These are phyloP conservation scores for Chalara sp. DNA, from an alignment of 2,329 filamentous ascomycete genomes.

Conservation along the genomic window DNA sequence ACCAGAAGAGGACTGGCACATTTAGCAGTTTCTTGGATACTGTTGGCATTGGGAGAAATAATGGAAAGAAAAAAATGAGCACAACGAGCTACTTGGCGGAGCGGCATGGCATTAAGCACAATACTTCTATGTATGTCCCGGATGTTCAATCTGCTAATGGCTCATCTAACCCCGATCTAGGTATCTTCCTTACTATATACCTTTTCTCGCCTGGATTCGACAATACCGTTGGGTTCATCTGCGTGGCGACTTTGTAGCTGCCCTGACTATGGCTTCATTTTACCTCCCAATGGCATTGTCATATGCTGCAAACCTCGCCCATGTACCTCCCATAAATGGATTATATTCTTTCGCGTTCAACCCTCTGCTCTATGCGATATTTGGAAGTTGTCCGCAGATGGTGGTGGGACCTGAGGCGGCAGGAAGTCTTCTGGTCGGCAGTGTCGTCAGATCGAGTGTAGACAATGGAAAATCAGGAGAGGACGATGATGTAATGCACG, in stretches of 20 bases:
- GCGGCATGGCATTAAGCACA: constrained; percentile 67
- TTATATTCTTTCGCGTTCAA: constrained; percentile 93
- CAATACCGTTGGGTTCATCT: constrained; percentile 81
- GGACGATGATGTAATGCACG: constrained; percentile 61
- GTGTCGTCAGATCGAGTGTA: constrained; percentile 73
- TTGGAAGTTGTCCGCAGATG: constrained; percentile 90
- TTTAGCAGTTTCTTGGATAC: constrained; percentile 18
- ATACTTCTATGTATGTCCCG: constrained; percentile 59
- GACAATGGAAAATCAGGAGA: constrained; percentile 58
- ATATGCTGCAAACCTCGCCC: constrained; percentile 83
- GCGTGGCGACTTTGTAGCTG: constrained; percentile 79
- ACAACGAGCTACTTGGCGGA: constrained; percentile 67
- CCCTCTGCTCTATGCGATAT: constrained; percentile 80
- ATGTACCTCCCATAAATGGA: constrained; percentile 88
- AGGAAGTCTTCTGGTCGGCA: constrained; percentile 83
- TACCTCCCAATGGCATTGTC: constrained; percentile 97
- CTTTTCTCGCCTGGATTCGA: constrained; percentile 81
- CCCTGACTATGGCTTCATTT: constrained; percentile 95
- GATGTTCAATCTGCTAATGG: constrained; percentile 1
- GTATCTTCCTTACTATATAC: constrained; percentile 91
- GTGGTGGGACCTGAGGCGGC: constrained; percentile 92
- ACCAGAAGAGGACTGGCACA: constrained; percentile 13
- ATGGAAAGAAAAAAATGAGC: constrained; percentile 54
- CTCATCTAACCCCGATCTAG: constrained; percentile 33
- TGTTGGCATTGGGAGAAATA: constrained; percentile 17